Base-by-base conservation (phyloP, 768 basidiomycete species). In the Mycena leptocephala region DNA sequence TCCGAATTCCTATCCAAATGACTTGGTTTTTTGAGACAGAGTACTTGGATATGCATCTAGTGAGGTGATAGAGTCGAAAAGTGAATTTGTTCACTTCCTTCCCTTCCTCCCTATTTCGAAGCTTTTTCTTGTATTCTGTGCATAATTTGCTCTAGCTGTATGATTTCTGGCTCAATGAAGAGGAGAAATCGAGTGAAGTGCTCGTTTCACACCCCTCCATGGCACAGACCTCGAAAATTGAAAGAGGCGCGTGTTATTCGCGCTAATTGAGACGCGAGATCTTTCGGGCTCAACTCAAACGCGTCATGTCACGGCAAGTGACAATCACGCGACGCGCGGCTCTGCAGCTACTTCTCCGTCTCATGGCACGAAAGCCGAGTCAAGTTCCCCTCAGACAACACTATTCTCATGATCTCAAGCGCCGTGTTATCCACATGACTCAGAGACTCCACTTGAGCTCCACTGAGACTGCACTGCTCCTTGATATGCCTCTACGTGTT, bases 401-500 rank as follows among this genome's bases (percentile, higher is more conserved):
- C 55, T 81, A 81, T 53, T 81, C 80, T 20, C 43, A 53, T 20
- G 79, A 81, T 39, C 68, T 81, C 18, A 81, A 81, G 64, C 46
- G 67, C 3, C 70, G 74, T 1, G 78, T 81, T 5, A 77, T 80
- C 18, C 76, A 79, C 61, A 72, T 80, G 64, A 41, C 66, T 0
- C 77, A 63, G 16, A 76, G 58, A 9, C 78, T 80, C 51, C 66
- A 69, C 18, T 30, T 66, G 41, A 55, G 59, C 32, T 74, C 79
- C 7, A 70, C 72, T 2, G 66, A 72, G 22, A 81, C 80, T 28
- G 63, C 79, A 11, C 39, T 78, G 22, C n/a, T 76, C 41, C 78
- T 80, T 18, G 75, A 81, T 55, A 79, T 81, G 66, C 79, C 76
- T 18, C 55, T 80, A 22, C 76, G 80, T 28, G 79, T 81, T n/a